These are phyloP conservation scores for Mycosarcoma mackinlayi DNA, from an alignment of 1,284 basidiomycete species.

Conservation along the genomic window DNA sequence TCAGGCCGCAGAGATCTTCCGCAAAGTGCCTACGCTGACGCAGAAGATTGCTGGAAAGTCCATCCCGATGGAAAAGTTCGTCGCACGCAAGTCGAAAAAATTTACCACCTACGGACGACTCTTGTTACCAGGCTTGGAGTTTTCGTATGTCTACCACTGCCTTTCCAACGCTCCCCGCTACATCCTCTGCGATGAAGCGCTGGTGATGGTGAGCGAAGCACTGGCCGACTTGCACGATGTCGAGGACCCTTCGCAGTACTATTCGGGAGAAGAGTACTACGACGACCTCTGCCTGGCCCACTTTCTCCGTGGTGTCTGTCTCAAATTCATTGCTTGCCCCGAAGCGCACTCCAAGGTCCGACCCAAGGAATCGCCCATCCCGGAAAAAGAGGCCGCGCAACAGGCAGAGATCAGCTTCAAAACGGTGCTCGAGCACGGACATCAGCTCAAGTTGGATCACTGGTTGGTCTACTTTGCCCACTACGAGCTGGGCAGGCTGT, in stretches of 20 bases:
- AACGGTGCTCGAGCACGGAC: constrained; percentile 56
- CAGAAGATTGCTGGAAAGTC: constrained; percentile 67
- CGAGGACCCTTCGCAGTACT: constrained; percentile 44
- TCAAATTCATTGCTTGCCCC: constrained; percentile 65
- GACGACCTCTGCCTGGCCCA: constrained; percentile 66
- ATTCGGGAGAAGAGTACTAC: constrained; percentile 52
- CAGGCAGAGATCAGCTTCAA: constrained; percentile 58
- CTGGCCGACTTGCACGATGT: constrained; percentile 52
- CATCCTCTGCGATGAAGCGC: constrained; percentile 47
- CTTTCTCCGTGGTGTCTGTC: constrained; percentile 64
- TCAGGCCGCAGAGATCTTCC: constrained; percentile 55
- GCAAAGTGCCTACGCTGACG: constrained; percentile 55
- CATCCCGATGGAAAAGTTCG: constrained; percentile 67
- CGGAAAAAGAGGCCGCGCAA: constrained; percentile 55
- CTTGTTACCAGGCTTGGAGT: constrained; percentile 63
- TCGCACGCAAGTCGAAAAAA: constrained; percentile 64
- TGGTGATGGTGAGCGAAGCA: constrained; percentile 57
- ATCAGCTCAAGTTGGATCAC: constrained; percentile 59
- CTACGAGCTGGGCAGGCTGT: constrained; percentile 66
- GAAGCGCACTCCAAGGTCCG: constrained; percentile 60
- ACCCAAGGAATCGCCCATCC: constrained; percentile 51
- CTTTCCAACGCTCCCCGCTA: constrained; percentile 62
- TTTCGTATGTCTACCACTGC: constrained; percentile 67
- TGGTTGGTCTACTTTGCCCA: constrained; percentile 67
- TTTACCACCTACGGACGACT: constrained; percentile 57